These are phyloP conservation scores for Xerocomus amazonicus DNA, from an alignment of 1,284 basidiomycete species.

Conservation along the genomic window DNA sequence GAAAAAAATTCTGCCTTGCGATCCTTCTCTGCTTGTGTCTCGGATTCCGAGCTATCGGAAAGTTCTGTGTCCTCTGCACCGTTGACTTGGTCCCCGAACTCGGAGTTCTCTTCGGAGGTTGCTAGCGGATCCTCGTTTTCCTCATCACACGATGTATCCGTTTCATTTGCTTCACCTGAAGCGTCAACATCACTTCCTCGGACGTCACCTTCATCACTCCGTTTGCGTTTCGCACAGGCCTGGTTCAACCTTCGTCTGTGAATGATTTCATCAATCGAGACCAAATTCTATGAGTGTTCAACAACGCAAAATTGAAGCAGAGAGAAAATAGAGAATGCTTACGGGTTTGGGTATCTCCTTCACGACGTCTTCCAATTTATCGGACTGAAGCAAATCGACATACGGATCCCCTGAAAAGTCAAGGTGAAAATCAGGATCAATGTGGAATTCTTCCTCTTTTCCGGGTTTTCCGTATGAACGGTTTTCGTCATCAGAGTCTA, in stretches of 20 bases:
- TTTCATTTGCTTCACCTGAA: slow-evolving; percentile 35
- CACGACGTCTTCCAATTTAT: slow-evolving; percentile 50
- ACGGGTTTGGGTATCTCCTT: slow-evolving; percentile 66
- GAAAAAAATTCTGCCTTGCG: slow-evolving; percentile 87
- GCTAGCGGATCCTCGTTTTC: slow-evolving; percentile 44
- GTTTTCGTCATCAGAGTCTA: slow-evolving; percentile 75
- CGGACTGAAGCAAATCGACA: slow-evolving; percentile 44
- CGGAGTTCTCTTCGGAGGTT: slow-evolving; percentile 37
- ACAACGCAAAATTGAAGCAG: slow-evolving; percentile 9
- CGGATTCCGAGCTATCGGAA: slow-evolving; percentile 38
- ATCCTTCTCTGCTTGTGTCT: slow-evolving; percentile 40
- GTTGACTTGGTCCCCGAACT: slow-evolving; percentile 14
- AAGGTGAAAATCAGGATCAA: slow-evolving; percentile 83
- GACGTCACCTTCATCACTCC: slow-evolving; percentile 38
- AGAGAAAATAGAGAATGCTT: slow-evolving; percentile 24
- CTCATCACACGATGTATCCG: slow-evolving; percentile 31
- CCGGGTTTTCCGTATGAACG: slow-evolving; percentile 18
- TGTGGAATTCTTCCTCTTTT: slow-evolving; percentile 52
- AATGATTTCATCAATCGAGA: slow-evolving; percentile 93
- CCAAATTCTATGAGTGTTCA: slow-evolving; percentile 52
- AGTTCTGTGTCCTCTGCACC: slow-evolving; percentile 34
- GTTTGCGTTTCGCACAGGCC: slow-evolving; percentile 53
- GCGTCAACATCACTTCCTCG: slow-evolving; percentile 34
- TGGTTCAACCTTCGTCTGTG: slow-evolving; percentile 53
- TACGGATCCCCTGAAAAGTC: slow-evolving; percentile 74